phyloP scores from a whole-genome alignment of 2,329 filamentous ascomycete genomes.

The Tolypocladium endophyticum region DNA sequence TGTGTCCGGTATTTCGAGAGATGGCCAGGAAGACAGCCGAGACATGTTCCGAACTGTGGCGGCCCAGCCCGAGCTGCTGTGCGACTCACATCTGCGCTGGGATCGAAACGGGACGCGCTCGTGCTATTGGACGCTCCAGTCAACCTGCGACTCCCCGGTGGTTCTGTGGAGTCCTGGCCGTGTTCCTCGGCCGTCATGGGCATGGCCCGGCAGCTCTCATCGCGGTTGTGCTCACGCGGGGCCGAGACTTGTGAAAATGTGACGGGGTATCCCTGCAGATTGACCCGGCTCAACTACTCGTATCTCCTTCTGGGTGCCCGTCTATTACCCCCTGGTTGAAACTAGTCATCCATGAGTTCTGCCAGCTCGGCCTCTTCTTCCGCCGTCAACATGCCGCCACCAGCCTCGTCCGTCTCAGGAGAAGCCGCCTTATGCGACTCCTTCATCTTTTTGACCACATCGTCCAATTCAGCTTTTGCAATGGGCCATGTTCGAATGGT shows the following conservation, averaged over 20 bases:
- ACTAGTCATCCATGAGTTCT: constrained; percentile 69
- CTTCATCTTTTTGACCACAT: constrained; percentile 31
- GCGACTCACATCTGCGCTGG: background rate
- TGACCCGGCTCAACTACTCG: background rate
- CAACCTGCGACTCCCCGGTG: background rate
- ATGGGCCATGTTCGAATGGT: constrained; percentile 82
- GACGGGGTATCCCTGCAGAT: no score
- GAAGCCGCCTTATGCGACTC: constrained; percentile 34
- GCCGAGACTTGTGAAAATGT: background rate
- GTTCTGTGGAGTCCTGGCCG: background rate
- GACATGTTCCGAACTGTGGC: constrained; percentile 1
- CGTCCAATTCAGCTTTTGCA: constrained; percentile 45
- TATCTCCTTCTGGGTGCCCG: background rate
- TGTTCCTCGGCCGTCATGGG: background rate
- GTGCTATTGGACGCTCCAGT: background rate
- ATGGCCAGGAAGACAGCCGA: background rate
- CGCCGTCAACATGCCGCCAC: constrained; percentile 54
- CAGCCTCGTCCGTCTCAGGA: constrained; percentile 36
- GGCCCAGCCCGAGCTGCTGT: background rate
- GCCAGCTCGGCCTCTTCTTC: constrained; percentile 92
- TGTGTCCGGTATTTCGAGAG: background rate
- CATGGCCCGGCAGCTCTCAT: background rate
- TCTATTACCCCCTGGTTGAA: background rate
- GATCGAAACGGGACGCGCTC: background rate
- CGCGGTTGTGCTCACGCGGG: background rate